Conservation (phyloP, 169 alveolate species). For the Plasmodium billcollinsi region DNA sequence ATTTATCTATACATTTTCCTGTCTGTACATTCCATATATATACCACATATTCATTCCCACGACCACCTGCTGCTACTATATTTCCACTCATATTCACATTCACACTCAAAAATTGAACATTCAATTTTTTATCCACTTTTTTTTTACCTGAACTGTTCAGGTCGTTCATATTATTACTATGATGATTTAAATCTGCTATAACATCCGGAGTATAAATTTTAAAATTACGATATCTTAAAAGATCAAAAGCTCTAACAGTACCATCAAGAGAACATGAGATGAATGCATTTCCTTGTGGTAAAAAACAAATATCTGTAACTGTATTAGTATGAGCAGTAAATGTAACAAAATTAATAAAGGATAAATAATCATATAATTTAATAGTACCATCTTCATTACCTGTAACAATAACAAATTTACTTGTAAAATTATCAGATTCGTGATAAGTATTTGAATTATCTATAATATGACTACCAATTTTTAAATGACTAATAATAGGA, state of each 20-base stretch:
- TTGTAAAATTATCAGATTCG: slow-evolving; percentile 58
- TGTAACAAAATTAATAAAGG: slow-evolving; percentile 96
- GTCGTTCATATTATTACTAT: slow-evolving; percentile 1
- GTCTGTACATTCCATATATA: slow-evolving; percentile 89
- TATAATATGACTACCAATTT: slow-evolving; percentile 48
- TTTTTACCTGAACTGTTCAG: slow-evolving; percentile 36
- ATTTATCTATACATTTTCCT: slow-evolving; percentile 82
- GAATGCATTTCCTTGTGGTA: slow-evolving; percentile 95
- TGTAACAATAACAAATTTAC: slow-evolving; percentile 92
- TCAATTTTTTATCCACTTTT: slow-evolving; percentile 2
- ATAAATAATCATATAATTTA: slow-evolving; percentile 96
- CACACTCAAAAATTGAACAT: slow-evolving; percentile 94
- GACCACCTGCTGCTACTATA: slow-evolving; percentile 97
- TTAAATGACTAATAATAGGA: slow-evolving; percentile 68
- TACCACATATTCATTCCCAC: slow-evolving; percentile 90
- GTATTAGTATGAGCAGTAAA: slow-evolving; percentile 96
- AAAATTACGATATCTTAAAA: slow-evolving; percentile 93
- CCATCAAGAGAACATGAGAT: slow-evolving; percentile 98
- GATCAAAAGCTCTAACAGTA: slow-evolving; percentile 97
- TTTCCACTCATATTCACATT: slow-evolving; percentile 97
- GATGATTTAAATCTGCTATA: slow-evolving; percentile 3
- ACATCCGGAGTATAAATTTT: slow-evolving; percentile 88
- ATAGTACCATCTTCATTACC: slow-evolving; percentile 98
- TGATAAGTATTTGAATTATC: slow-evolving; percentile 68
- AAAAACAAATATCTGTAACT: slow-evolving; percentile 93